These are phyloP conservation scores for Arthrobotrys sphaeroides DNA, from an alignment of 2,329 filamentous ascomycete genomes.

Conservation along the genomic window DNA sequence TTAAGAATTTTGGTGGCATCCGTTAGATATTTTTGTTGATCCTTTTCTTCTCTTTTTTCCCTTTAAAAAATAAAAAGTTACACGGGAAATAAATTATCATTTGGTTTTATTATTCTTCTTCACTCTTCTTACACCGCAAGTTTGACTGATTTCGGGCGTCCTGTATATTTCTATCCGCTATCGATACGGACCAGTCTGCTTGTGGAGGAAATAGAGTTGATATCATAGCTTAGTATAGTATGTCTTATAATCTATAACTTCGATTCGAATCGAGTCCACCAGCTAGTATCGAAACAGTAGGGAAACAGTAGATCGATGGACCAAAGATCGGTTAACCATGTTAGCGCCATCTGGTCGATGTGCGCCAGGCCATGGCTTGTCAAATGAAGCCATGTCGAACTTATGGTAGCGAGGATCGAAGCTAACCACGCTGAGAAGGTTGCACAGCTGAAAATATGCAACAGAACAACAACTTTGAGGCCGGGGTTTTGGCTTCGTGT, in stretches of 20 bases:
- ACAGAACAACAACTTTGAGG: conserved; percentile 33
- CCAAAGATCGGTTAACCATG: neutral
- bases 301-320: conserved; percentile 3
- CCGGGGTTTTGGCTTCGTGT: neutral
- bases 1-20: neutral
- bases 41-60: neutral
- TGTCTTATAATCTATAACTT: conserved; percentile 6
- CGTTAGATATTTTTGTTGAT: neutral
- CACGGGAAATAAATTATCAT: neutral
- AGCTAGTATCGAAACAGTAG: conserved; percentile 2
- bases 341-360: neutral
- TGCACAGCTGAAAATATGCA: conserved; percentile 33
- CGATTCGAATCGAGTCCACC: neutral
- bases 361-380: conserved; percentile 9
- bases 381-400: neutral
- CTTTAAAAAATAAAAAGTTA: too few relatives aligned
- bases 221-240: neutral
- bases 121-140: neutral
- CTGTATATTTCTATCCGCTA: neutral
- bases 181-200: neutral
- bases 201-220: neutral
- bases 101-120: neutral
- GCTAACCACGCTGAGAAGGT: neutral
- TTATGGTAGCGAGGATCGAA: too few relatives aligned
- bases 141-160: neutral